Base-by-base conservation (phyloP, 768 basidiomycete genomes). In the Mycena latifolia region DNA sequence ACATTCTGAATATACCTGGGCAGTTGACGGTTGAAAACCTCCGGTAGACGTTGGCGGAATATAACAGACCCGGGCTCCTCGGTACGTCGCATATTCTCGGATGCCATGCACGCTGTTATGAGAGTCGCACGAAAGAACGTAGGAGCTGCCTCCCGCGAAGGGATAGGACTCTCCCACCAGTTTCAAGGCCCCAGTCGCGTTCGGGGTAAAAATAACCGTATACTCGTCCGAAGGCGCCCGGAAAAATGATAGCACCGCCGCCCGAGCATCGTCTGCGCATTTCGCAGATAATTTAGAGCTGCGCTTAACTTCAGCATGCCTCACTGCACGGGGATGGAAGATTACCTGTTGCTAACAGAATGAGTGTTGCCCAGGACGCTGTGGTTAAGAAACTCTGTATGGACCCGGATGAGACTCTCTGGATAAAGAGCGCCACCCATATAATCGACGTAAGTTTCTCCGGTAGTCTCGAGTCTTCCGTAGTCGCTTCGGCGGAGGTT, bases 91-190 rank as follows among this genome's bases (percentile, higher is more conserved):
- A 71, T 87, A 95, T 77, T 91, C 84, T 46, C 93, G 85, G 64
- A 94, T 91, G 10, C 93, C 93, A 70, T 94, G 90, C 22, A 94
- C 89, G 66, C 92, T 93, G 72, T 94, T 94, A 75, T 95, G 94
- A 10, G 92, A 90, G 77, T 95, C 93, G 18, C 85, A 83, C 22
- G 90, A 86, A 60, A 95, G 87, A 55, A 95, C 84, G 71, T 88
- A 89, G 50, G 76, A 77, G 55, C 88, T 86, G n/a, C 81, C 84
- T 41, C 78, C 78, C 5, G 74, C 75, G 72, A 94, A 95, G 0
- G 91, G 92, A 70, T 89, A 95, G 0, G 92, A 82, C 76, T 95
- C 93, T 35, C 93, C 94, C 43, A 95, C 85, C 31, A 95, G 84
- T 72, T 94, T 94, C 70, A 95, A 81, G 0, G 93, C 92, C 7